Conservation (phyloP, 208 protist genomes). For the Leishmania amazonensis region DNA sequence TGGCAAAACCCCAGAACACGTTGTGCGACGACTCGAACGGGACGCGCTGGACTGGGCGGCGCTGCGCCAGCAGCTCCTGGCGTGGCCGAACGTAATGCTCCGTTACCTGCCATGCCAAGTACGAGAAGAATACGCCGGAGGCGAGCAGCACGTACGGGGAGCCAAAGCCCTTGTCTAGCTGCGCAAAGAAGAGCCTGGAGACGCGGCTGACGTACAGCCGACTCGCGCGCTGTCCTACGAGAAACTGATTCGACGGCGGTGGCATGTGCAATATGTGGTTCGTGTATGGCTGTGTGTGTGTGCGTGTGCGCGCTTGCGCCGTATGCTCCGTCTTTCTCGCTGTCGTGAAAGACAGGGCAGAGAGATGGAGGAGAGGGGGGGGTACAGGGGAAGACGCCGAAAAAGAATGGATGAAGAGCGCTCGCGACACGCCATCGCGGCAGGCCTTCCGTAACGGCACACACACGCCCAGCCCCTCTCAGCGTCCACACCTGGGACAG, state of each 20-base stretch:
- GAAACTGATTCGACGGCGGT: constrained; percentile 18
- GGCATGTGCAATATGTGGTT: constrained; percentile 8
- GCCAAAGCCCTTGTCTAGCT: constrained; percentile 79
- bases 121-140: constrained; percentile 48
- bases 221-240: constrained; percentile 39
- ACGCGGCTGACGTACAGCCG: constrained; percentile 58
- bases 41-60: constrained; percentile 52
- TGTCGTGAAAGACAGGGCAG: no score
- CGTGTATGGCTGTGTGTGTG: background rate
- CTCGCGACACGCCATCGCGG: background rate
- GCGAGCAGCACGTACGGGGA: constrained; percentile 75
- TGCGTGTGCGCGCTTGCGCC: no score
- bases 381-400: background rate
- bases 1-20: constrained; percentile 71
- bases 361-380: background rate
- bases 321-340: background rate
- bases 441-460: background rate
- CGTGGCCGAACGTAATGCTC: constrained; percentile 58
- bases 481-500: background rate
- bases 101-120: constrained; percentile 63
- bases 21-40: constrained; percentile 77
- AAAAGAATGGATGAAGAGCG: background rate
- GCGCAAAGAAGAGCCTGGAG: constrained; percentile 79
- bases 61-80: constrained; percentile 46
- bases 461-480: background rate